Conservation (phyloP, 371 early-diverging fungal species). For the Lichtheimia hyalospora region DNA sequence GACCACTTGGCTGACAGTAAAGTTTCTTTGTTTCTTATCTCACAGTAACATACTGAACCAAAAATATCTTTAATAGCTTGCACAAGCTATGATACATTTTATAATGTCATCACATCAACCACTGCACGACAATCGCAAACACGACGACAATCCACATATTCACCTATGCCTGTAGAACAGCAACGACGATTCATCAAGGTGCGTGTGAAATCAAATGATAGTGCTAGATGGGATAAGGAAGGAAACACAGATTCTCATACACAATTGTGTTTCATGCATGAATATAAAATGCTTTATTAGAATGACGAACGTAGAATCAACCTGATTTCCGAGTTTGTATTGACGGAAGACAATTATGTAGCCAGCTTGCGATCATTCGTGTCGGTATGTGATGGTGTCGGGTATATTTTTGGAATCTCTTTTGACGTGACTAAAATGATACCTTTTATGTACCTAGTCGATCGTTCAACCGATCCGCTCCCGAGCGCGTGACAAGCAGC, state of each 20-base stretch:
- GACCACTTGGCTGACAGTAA: slow-evolving; percentile 3
- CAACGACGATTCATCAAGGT: slow-evolving; percentile 18
- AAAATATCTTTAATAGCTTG: neutral
- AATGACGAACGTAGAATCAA: slow-evolving; percentile 25
- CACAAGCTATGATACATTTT: slow-evolving; percentile 8
- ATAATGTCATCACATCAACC: slow-evolving; percentile 1
- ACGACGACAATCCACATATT: slow-evolving; percentile 2
- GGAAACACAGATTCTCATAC: neutral
- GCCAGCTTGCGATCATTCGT: slow-evolving; percentile 24
- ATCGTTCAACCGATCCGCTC: slow-evolving; percentile 31
- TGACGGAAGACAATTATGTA: slow-evolving; percentile 44
- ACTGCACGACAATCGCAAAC: slow-evolving; percentile 1
- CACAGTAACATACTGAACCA: too few species aligned
- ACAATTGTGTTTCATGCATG: neutral
- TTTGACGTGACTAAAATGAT: neutral
- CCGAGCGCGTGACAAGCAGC: slow-evolving; percentile 10
- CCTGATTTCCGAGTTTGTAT: slow-evolving; percentile 36
- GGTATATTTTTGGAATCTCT: neutral
- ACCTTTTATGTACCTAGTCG: slow-evolving; percentile 16
- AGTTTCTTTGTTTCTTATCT: neutral
- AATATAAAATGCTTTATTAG: slow-evolving; percentile 4
- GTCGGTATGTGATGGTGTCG: slow-evolving; percentile 4
- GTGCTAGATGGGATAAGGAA: too few species aligned
- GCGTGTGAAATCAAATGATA: neutral
- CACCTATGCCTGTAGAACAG: neutral